Evolutionary conservation across 2,329 filamentous ascomycete genomes (phyloP).

Genomic region (Neoascochyta sp.): DNA sequence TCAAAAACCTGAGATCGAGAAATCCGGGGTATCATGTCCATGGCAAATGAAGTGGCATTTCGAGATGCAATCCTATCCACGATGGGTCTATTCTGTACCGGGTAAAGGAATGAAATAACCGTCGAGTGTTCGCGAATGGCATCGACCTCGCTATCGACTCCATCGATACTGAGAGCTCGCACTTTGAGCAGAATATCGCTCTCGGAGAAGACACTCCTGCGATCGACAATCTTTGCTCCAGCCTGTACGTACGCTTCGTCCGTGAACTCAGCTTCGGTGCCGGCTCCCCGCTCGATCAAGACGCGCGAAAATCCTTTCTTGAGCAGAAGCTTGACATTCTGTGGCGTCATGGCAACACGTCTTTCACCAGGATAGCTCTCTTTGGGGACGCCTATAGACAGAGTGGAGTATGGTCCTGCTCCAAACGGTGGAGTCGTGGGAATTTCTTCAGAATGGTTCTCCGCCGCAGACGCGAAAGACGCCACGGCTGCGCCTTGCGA

Average conservation of each 20-base stretch:
- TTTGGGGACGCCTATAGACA: constrained; percentile 74
- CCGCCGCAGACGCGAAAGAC: constrained; percentile 31
- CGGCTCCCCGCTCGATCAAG: constrained; percentile 77
- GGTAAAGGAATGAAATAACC: constrained; percentile 79
- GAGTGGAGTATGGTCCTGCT: constrained; percentile 60
- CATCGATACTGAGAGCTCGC: constrained; percentile 62
- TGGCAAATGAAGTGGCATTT: constrained; percentile 75
- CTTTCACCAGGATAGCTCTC: constrained; percentile 77
- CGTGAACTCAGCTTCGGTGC: constrained; percentile 69
- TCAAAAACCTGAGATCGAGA: constrained; percentile 86
- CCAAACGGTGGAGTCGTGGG: constrained; percentile 35
- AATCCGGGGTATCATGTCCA: constrained; percentile 90
- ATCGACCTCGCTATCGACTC: constrained; percentile 61
- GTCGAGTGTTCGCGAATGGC: constrained; percentile 66
- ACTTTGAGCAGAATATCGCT: constrained; percentile 84
- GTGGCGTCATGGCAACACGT: constrained; percentile 78
- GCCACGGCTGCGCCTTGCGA: constrained; percentile 20
- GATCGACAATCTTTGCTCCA: constrained; percentile 72
- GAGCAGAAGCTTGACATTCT: constrained; percentile 74
- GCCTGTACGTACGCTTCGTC: constrained; percentile 74
- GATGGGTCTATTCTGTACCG: constrained; percentile 71
- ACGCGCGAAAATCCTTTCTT: constrained; percentile 82
- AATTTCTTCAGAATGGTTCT: constrained; percentile 36
- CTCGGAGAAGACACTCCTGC: constrained; percentile 65
- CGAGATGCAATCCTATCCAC: constrained; percentile 69